phyloP scores from a whole-genome alignment of 306 rosid genomes.

The Lathyrus sativus region DNA sequence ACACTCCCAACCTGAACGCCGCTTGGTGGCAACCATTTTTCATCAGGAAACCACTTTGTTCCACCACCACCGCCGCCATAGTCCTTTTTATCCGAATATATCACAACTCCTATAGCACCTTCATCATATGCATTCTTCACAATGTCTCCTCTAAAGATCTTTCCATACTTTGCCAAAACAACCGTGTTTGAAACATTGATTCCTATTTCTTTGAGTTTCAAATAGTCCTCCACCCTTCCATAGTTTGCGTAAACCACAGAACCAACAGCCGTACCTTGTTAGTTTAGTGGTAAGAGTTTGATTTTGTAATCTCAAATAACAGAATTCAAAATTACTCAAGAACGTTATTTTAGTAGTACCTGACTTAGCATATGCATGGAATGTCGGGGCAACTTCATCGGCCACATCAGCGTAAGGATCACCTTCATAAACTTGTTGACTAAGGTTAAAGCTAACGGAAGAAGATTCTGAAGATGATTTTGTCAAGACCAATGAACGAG shows the following conservation, averaged over 20 bases:
- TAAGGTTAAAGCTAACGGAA: constrained; percentile 41
- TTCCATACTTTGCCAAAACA: constrained; percentile 60
- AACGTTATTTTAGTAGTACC: too few relatives aligned
- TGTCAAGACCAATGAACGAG: constrained; percentile 48
- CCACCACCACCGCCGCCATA: constrained; percentile 57
- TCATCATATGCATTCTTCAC: constrained; percentile 52
- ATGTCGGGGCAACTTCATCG: constrained; percentile 52
- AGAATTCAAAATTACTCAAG: too few relatives aligned
- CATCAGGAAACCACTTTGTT: constrained; percentile 60
- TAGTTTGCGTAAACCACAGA: constrained; percentile 61
- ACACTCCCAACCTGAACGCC: constrained; percentile 76
- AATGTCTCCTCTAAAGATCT: constrained; percentile 66
- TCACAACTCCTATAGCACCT: constrained; percentile 64
- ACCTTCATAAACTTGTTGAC: constrained; percentile 49
- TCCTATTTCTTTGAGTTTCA: constrained; percentile 45
- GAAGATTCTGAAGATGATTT: constrained; percentile 46
- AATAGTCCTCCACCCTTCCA: constrained; percentile 61
- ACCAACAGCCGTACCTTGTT: constrained; percentile 48
- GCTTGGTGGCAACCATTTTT: constrained; percentile 73
- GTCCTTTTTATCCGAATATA: constrained; percentile 69
- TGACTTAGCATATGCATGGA: constrained; percentile 73
- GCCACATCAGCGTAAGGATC: constrained; percentile 65
- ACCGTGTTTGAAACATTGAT: constrained; percentile 51
- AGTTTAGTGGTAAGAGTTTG: background rate
- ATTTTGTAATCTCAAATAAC: background rate